Percentiles rank a stretch among this genome's conserved stretches.
Evolutionary conservation across 208 protist genomes (phyloP).

Genomic region (Angomonas deanei): DNA sequence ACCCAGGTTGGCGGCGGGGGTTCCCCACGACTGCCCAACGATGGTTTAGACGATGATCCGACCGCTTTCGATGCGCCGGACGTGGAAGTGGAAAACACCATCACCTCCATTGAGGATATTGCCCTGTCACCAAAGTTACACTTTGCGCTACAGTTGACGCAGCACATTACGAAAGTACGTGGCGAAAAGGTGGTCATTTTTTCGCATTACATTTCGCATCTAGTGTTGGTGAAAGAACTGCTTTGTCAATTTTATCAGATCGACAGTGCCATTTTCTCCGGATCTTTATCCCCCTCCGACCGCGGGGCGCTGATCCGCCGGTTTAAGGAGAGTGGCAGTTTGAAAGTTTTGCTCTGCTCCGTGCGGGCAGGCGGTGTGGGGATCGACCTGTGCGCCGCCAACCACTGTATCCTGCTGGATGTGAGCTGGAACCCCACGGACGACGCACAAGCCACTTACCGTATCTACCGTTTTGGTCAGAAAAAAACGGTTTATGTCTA

Average conservation of each 20-base stretch:
- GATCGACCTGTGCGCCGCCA: constrained; percentile 90
- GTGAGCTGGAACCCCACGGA: constrained; percentile 89
- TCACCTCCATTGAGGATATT: constrained; percentile 5
- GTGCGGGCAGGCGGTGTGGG: constrained; percentile 90
- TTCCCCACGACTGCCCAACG: too few species aligned
- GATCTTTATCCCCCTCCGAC: constrained; percentile 24
- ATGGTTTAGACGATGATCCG: too few species aligned
- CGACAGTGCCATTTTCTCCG: constrained; percentile 11
- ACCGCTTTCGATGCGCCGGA: constrained; percentile 1
- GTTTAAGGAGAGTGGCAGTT: constrained; percentile 44
- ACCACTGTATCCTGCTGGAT: constrained; percentile 94
- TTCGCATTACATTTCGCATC: constrained; percentile 56
- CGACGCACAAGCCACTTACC: constrained; percentile 91
- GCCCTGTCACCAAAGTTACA: constrained; percentile 60
- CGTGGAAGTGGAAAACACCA: constrained; percentile 14
- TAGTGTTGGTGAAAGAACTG: constrained; percentile 39
- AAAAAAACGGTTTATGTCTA: constrained; percentile 85
- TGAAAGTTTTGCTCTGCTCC: constrained; percentile 85
- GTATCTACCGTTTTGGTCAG: constrained; percentile 94
- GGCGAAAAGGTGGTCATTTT: constrained; percentile 81
- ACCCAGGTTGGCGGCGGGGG: too few species aligned
- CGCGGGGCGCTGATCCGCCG: constrained; percentile 45
- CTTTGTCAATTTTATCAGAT: constrained; percentile 21
- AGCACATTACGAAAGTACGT: constrained; percentile 35
- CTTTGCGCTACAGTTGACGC: constrained; percentile 45